Evolutionary conservation across 768 basidiomycete genomes (phyloP), one percentile per base, ranked within the genome.

Genomic region (Naganishia kalamii): DNA sequence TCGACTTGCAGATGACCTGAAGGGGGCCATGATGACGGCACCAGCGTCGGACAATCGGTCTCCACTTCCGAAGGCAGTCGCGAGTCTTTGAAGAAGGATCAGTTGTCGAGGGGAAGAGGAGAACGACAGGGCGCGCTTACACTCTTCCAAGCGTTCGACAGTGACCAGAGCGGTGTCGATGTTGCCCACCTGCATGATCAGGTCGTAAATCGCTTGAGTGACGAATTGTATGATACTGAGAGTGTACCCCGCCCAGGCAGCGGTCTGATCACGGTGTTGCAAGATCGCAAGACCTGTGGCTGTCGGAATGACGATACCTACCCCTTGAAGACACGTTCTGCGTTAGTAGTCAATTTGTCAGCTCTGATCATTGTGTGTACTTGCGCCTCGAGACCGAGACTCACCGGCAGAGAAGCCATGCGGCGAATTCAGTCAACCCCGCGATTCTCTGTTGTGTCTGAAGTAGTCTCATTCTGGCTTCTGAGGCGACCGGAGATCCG

Each of bases 401-500:
- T 57, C 19, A 15, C 54, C 54, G 54, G 32, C 54, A 57, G 13
- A 57, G n/a, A 11, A 57, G 54, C 54, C 54, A 57, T 27, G 54
- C 54, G 37, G 54, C 54, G 23, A 37, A 57, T 35, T 57, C 54
- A 12, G 54, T 57, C 21, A 57, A 57, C 32, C 54, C 54, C 12
- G 35, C 54, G 21, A 57, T 57, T 15, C 54, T n/a, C n/a, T 57
- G 27, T 76, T 78, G 29, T 75, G 67, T 65, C 74, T 75, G 71
- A 83, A 84, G 71, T 83, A 84, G 0, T 48, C 83, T 72, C 15
- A 83, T 82, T 67, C 83, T 44, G 65, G 63, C 68, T 72, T 81
- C 77, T 82, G 85, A 3, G 74, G 75, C 73, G 29, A 79, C 74
- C 75, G 86, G 81, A 8, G 84, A 85, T 6, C 84, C 84, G 71